Evolutionary conservation across 2,329 filamentous ascomycete species (phyloP).

Genomic region (Ascocoryne sarcoides): DNA sequence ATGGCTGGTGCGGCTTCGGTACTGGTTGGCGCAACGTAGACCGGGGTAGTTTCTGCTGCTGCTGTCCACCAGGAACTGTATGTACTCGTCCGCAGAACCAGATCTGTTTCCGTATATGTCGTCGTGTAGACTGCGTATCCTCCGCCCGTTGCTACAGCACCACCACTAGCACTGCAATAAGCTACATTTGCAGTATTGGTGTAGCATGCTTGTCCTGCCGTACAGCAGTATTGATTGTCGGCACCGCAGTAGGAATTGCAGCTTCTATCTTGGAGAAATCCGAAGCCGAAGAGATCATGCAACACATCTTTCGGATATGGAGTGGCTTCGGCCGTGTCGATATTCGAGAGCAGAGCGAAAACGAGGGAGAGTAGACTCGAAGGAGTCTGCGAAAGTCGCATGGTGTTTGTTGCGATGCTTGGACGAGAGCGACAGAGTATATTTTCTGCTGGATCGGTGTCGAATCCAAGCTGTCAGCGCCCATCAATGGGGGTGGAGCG

Average conservation of each 20-base stretch:
- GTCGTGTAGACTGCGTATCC: constrained; percentile 27
- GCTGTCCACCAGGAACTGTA: constrained; percentile 40
- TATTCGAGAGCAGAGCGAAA: constrained; percentile 32
- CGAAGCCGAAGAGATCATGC: constrained; percentile 36
- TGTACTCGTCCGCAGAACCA: constrained; percentile 48
- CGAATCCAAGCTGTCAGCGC: not conserved
- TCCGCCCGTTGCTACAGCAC: constrained; percentile 17
- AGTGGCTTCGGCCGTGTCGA: constrained; percentile 32
- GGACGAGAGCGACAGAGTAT: not conserved
- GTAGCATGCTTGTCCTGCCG: constrained; percentile 39
- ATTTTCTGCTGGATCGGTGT: not conserved
- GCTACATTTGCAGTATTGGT: constrained; percentile 41
- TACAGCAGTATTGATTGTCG: constrained; percentile 48
- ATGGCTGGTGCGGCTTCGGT: constrained; percentile 30
- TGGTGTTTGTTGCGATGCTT: constrained; percentile 21
- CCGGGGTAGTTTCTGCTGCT: constrained; percentile 4
- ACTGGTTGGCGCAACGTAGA: not conserved
- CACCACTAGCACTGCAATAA: constrained; percentile 33
- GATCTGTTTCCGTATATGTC: constrained; percentile 51
- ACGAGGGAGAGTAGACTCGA: constrained; percentile 28
- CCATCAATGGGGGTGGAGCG: not conserved
- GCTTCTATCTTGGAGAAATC: constrained; percentile 39
- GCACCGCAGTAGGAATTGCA: constrained; percentile 47
- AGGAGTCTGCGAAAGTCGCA: constrained; percentile 29
- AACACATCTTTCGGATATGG: constrained; percentile 44